Base-by-base conservation (phyloP, 176 grass and related monocot genomes). In the Oryza brachyantha region DNA sequence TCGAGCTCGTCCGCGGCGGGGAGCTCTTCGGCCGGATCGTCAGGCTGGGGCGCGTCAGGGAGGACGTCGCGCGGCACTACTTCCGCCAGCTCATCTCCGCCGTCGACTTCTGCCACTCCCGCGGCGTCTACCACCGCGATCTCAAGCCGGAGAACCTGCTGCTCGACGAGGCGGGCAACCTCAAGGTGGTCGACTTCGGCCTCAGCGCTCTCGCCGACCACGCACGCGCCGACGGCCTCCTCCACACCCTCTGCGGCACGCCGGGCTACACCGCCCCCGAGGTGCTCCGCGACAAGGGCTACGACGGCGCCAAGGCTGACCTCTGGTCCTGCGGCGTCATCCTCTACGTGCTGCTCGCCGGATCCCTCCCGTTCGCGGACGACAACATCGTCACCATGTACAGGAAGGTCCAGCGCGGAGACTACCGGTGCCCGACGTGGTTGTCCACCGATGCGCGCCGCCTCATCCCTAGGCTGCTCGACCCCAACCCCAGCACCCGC, bases 111-210 rank as follows among this genome's bases (percentile, higher is more conserved):
- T 99, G 96, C 96, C 96, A 99, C 88, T 41, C 85, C 8, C 92
- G 96, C 25, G 96, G 92, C 58, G 96, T 99, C 46, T 95, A 54
- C 84, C 96, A 99, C 81, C 86, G 96, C 57, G 96, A 99, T 42
- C 96, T 99, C 77, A 99, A 99, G 85, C 96, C 92, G 4, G 96
- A 99, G 86, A 99, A 99, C 75, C 74, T 99, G 16, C 88, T 99
- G 61, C 83, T 99, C 36, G 96, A 99, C 84, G 90, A 89, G 3
- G 70, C 68, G 3, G 92, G 96, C 0, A 83, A 99, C 79, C 84
- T 99, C 74, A 99, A 99, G 86, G 96, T 99, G 21, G 91, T 87
- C 52, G 96, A 99, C 45, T 99, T 99, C 38, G 96, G 92, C 4
- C 90, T 99, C 61, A 90, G 87, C 74, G 90, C 96, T 27, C 85